phyloP scores from a whole-genome alignment of 345 rosid genomes.

The Tarenaya hassleriana region DNA sequence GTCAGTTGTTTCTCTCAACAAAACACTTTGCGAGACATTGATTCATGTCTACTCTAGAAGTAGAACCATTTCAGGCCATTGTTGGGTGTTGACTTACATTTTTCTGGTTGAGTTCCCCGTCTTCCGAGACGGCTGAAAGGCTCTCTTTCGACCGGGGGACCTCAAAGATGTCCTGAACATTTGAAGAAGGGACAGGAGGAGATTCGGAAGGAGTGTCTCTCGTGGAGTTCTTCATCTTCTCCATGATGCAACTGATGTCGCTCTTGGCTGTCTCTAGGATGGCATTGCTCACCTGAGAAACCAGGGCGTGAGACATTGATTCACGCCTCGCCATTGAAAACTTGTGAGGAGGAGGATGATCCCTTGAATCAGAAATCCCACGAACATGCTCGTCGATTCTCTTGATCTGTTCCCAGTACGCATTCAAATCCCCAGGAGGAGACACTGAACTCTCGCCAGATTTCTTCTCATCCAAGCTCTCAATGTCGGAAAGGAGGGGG shows the following conservation, averaged over 20 bases:
- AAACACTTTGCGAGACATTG: constrained; percentile 26
- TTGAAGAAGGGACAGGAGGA: constrained; percentile 23
- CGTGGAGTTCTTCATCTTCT: constrained; percentile 25
- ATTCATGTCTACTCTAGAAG: neutral
- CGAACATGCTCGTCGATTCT: constrained; percentile 44
- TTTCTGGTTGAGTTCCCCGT: constrained; percentile 23
- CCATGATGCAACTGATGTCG: constrained; percentile 20
- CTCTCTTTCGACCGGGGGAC: constrained; percentile 40
- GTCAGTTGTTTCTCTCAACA: constrained; percentile 27
- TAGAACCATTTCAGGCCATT: neutral
- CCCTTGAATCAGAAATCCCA: constrained; percentile 43
- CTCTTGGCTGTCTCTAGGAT: constrained; percentile 28
- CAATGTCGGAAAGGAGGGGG: constrained; percentile 6
- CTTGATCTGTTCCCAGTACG: constrained; percentile 55
- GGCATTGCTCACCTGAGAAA: constrained; percentile 32
- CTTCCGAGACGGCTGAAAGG: constrained; percentile 33
- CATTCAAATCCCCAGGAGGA: constrained; percentile 36
- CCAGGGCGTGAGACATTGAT: constrained; percentile 32
- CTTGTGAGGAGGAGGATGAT: constrained; percentile 19
- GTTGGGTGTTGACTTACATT: constrained; percentile 13
- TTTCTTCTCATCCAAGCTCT: constrained; percentile 31
- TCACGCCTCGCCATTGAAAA: constrained; percentile 30
- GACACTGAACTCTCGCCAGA: constrained; percentile 23
- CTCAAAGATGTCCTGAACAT: constrained; percentile 59
- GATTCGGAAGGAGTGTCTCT: constrained; percentile 21